Conservation (phyloP, 495 filamentous ascomycete species). For the Xylaria palmicola region DNA sequence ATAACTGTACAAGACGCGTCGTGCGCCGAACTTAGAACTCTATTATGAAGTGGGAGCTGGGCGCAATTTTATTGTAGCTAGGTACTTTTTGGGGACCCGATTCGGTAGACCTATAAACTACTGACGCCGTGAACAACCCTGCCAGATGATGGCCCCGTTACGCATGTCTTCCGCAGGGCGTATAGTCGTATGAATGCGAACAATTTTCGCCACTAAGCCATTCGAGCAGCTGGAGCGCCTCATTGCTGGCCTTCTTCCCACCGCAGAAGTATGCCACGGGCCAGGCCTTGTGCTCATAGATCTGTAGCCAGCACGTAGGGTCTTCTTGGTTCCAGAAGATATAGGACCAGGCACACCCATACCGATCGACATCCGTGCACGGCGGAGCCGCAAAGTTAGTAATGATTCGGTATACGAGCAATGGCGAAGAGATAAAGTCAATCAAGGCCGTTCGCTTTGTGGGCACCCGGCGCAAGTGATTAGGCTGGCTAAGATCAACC, state of each 20-base stretch:
- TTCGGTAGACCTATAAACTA: no score
- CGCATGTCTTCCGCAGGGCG: background rate
- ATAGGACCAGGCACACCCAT: background rate
- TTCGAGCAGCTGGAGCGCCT: background rate
- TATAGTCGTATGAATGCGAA: background rate
- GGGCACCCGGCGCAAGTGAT: background rate
- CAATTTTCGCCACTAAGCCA: background rate
- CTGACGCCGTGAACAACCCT: no score
- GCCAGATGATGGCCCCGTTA: no score
- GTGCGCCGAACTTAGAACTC: no score
- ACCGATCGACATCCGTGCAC: background rate
- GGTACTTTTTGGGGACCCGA: no score
- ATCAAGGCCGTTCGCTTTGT: background rate
- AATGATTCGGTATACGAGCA: background rate
- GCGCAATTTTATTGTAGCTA: no score
- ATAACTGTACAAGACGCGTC: no score
- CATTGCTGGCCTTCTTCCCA: background rate
- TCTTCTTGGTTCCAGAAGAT: background rate
- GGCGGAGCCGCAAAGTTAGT: background rate
- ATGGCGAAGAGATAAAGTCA: background rate
- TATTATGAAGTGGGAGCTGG: no score
- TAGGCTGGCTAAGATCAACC: background rate
- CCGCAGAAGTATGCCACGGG: background rate
- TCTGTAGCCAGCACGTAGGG: background rate
- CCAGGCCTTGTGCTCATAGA: background rate